Conservation (phyloP, 768 basidiomycete species). For the Amanita inopinata region DNA sequence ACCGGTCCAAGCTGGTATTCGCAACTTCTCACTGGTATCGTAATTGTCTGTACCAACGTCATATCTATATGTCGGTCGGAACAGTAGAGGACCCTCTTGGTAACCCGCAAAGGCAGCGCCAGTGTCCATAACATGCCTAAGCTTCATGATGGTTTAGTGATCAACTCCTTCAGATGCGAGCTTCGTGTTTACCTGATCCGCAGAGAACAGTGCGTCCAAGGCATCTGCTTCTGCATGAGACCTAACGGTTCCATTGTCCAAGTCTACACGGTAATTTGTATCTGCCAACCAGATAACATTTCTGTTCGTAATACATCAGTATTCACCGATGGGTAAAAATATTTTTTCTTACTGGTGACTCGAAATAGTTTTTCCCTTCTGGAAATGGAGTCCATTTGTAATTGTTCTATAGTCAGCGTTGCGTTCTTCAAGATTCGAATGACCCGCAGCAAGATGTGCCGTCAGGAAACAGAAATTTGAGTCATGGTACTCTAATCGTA, state of each 20-base stretch:
- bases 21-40: constrained; percentile 92
- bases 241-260: constrained; percentile 76
- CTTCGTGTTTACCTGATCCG: constrained; percentile 68
- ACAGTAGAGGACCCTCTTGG: constrained; percentile 83
- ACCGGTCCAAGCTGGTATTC: constrained; percentile 98
- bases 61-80: constrained; percentile 93
- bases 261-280: constrained; percentile 88
- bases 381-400: constrained; percentile 71
- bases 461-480: constrained; percentile 93
- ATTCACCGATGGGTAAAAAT: not conserved
- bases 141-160: constrained; percentile 29
- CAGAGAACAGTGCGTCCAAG: constrained; percentile 63
- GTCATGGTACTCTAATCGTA: constrained; percentile 86
- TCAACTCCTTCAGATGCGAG: not conserved
- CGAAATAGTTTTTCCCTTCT: constrained; percentile 78
- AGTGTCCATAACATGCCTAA: constrained; percentile 61
- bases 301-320: constrained; percentile 35
- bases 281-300: constrained; percentile 93
- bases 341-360: constrained; percentile 70
- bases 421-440: constrained; percentile 79
- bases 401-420: constrained; percentile 92
- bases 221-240: constrained; percentile 53
- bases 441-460: constrained; percentile 95
- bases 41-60: constrained; percentile 75
- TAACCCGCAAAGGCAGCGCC: constrained; percentile 76